These are phyloP conservation scores for Escallonia rubra DNA, from an alignment of 129 eudicot genomes.

Conservation along the genomic window DNA sequence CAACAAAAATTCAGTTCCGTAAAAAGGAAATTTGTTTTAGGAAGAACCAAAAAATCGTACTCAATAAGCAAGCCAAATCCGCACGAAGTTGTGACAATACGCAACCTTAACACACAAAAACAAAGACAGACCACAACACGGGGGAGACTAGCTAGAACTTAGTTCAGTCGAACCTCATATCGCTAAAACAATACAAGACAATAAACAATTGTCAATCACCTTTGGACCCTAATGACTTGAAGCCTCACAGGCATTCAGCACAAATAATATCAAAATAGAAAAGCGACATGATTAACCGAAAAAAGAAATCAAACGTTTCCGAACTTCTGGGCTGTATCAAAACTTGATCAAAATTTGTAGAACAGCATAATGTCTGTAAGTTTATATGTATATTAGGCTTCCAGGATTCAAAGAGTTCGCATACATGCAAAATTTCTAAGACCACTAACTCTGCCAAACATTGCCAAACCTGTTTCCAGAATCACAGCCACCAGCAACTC, in stretches of 20 bases:
- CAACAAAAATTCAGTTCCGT: too few species aligned
- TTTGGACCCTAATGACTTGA: too few species aligned
- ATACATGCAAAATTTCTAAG: conserved; percentile 24
- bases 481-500: conserved; percentile 19
- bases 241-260: too few species aligned
- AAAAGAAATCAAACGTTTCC: conserved; percentile 19
- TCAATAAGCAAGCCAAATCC: too few species aligned
- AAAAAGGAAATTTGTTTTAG: too few species aligned
- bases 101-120: too few species aligned
- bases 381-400: conserved; percentile 18
- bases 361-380: not conserved
- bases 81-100: too few species aligned
- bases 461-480: conserved; percentile 20
- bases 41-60: too few species aligned
- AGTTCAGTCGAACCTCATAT: too few species aligned
- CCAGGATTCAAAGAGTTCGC: conserved; percentile 14
- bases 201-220: not conserved
- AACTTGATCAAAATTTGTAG: conserved; percentile 8
- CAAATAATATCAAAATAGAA: not conserved
- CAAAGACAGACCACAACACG: too few species aligned
- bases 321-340: conserved; percentile 18
- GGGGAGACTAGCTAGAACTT: too few species aligned
- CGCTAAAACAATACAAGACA: too few species aligned
- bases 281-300: conserved; percentile 19
- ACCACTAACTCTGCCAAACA: conserved; percentile 32